Conservation (phyloP, 208 protist genomes). For the Leishmania tropica region DNA sequence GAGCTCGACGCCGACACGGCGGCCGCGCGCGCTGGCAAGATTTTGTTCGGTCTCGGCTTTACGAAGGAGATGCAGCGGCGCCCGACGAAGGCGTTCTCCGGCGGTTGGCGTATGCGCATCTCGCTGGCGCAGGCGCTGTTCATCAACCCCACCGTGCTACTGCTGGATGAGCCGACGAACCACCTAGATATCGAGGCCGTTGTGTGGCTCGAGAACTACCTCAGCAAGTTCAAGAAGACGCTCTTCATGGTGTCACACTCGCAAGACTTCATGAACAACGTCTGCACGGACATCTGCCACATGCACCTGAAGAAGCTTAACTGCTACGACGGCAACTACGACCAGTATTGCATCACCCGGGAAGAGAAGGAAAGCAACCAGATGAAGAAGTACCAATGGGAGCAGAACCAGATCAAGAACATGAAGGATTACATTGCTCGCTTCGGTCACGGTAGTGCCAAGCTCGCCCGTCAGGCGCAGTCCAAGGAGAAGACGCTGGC, state of each 20-base stretch:
- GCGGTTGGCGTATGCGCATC: constrained; percentile 98
- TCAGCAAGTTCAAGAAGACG: constrained; percentile 93
- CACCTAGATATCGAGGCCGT: constrained; percentile 97
- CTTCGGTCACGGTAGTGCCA: constrained; percentile 95
- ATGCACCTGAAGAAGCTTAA: constrained; percentile 87
- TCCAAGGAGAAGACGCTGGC: constrained; percentile 95
- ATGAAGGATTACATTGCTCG: constrained; percentile 98
- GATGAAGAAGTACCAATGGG: constrained; percentile 95
- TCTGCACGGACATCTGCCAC: constrained; percentile 97
- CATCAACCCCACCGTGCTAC: constrained; percentile 91
- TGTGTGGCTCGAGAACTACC: constrained; percentile 97
- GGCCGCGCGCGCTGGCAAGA: constrained; percentile 85
- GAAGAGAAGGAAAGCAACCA: constrained; percentile 95
- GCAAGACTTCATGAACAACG: constrained; percentile 97
- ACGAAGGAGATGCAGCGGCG: constrained; percentile 79
- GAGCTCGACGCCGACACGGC: constrained; percentile 92
- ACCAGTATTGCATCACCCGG: constrained; percentile 94
- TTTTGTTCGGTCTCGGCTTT: constrained; percentile 97
- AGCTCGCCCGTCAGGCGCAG: constrained; percentile 95
- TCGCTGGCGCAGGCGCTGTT: constrained; percentile 96
- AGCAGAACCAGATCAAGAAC: constrained; percentile 97
- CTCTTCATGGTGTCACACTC: constrained; percentile 97
- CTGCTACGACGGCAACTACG: constrained; percentile 96
- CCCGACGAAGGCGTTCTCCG: constrained; percentile 88
- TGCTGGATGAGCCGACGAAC: constrained; percentile 99